phyloP scores from a whole-genome alignment of 306 rosid species.

The Begonia masoniana region DNA sequence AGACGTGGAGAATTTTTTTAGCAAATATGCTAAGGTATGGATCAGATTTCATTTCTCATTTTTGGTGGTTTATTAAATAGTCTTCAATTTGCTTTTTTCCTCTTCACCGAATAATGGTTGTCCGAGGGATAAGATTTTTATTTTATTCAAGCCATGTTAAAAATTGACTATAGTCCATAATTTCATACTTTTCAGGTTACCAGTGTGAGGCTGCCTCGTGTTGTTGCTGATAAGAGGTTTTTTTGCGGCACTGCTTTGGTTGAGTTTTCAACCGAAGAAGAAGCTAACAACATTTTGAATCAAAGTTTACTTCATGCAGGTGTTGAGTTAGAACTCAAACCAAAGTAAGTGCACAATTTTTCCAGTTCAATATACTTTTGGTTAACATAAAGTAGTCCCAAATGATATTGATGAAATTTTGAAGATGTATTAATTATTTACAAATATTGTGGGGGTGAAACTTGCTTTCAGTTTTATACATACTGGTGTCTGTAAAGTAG shows the following conservation, averaged over 20 bases:
- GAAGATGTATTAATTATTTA: too few species aligned
- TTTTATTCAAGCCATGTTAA: too few species aligned
- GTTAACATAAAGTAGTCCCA: too few species aligned
- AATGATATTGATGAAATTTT: too few species aligned
- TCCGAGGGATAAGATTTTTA: too few species aligned
- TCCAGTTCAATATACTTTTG: background rate
- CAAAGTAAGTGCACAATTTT: constrained; percentile 42
- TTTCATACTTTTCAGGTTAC: constrained; percentile 40
- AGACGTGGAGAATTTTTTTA: constrained; percentile 50
- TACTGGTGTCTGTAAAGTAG: too few species aligned
- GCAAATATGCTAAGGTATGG: constrained; percentile 51
- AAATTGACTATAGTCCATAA: too few species aligned
- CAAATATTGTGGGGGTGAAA: too few species aligned
- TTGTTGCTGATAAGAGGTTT: constrained; percentile 66
- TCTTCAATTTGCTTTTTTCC: too few species aligned
- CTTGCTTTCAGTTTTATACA: too few species aligned
- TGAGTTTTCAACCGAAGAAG: constrained; percentile 69
- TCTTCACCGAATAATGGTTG: too few species aligned
- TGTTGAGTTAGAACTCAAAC: constrained; percentile 45
- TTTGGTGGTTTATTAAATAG: too few species aligned
- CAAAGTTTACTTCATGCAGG: constrained; percentile 45
- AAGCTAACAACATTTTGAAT: constrained; percentile 32
- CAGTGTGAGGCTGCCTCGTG: constrained; percentile 81
- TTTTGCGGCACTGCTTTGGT: constrained; percentile 75
- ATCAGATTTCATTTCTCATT: background rate